phyloP scores from a whole-genome alignment of 768 basidiomycete species.

The Gelatoporia subvermispora region DNA sequence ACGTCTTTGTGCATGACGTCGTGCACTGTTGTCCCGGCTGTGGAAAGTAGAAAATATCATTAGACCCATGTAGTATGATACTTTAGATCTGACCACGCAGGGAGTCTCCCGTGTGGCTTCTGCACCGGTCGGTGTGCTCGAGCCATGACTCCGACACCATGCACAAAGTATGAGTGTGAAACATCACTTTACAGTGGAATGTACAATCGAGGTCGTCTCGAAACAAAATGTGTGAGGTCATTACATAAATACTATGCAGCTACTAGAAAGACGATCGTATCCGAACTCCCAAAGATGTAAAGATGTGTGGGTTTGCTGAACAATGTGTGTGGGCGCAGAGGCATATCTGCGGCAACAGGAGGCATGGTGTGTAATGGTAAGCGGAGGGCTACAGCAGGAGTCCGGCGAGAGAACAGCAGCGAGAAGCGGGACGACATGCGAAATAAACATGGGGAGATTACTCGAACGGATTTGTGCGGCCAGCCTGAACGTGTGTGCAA shows the following conservation, averaged over 20 bases:
- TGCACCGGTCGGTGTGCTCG: background rate
- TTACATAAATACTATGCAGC: no score
- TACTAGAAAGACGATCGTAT: no score
- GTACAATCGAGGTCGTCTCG: no score
- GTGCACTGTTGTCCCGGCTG: constrained; percentile 93
- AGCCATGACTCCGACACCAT: background rate
- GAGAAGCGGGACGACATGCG: background rate
- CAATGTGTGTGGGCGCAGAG: no score
- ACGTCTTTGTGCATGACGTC: constrained; percentile 93
- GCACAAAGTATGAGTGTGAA: background rate
- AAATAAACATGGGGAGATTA: constrained; percentile 16
- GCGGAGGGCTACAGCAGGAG: background rate
- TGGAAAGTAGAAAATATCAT: constrained; percentile 44
- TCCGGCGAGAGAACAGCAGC: background rate
- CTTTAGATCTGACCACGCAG: no score
- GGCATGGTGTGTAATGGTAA: background rate
- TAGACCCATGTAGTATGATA: no score
- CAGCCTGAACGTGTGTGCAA: constrained; percentile 43
- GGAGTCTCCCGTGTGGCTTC: no score
- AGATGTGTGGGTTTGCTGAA: no score
- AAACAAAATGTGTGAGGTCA: no score
- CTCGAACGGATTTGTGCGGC: constrained; percentile 64
- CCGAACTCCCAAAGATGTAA: no score
- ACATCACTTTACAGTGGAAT: no score
- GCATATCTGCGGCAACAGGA: background rate